These are phyloP conservation scores for Eimeria mitis DNA, from an alignment of 169 alveolate species.

Conservation along the genomic window DNA sequence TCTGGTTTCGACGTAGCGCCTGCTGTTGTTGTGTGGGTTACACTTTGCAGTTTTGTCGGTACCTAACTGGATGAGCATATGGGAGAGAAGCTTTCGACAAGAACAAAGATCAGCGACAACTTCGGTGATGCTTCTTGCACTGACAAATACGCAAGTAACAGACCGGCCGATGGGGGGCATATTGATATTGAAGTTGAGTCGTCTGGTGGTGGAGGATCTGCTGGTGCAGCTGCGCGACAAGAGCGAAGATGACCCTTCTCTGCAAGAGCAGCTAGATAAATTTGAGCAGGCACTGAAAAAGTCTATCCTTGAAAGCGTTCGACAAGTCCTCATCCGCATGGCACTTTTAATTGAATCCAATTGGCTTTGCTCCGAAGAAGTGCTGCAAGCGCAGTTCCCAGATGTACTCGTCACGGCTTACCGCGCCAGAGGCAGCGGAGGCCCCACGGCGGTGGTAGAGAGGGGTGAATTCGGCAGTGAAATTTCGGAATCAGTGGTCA, in stretches of 20 bases:
- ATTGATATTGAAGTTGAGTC: slow-evolving; percentile 66
- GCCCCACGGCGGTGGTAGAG: slow-evolving; percentile 69
- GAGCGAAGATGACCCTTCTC: slow-evolving; percentile 65
- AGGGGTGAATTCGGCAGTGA: slow-evolving; percentile 78
- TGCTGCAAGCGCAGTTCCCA: slow-evolving; percentile 59
- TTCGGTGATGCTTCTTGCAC: slow-evolving; percentile 66
- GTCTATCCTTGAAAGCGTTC: slow-evolving; percentile 56
- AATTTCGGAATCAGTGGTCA: slow-evolving; percentile 31
- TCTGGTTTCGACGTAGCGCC: not conserved
- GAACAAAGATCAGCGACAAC: slow-evolving; percentile 69
- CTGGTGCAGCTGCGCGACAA: slow-evolving; percentile 61
- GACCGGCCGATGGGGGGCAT: slow-evolving; percentile 79
- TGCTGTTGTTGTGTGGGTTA: not conserved
- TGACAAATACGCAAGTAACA: slow-evolving; percentile 59
- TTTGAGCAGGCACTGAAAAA: slow-evolving; percentile 47
- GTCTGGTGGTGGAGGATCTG: slow-evolving; percentile 62
- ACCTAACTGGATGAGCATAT: slow-evolving; percentile 34
- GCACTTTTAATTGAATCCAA: slow-evolving; percentile 46
- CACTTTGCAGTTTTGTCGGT: slow-evolving; percentile 19
- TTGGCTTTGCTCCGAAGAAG: slow-evolving; percentile 65
- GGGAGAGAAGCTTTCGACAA: slow-evolving; percentile 68
- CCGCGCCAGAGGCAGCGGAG: slow-evolving; percentile 73
- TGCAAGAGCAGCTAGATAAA: slow-evolving; percentile 29
- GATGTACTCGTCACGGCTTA: slow-evolving; percentile 68
- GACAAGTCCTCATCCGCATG: slow-evolving; percentile 67